Evolutionary conservation across 2,329 filamentous ascomycete species (phyloP), one percentile per base, ranked within the genome.

Genomic region (Hansfordia pulvinata): DNA sequence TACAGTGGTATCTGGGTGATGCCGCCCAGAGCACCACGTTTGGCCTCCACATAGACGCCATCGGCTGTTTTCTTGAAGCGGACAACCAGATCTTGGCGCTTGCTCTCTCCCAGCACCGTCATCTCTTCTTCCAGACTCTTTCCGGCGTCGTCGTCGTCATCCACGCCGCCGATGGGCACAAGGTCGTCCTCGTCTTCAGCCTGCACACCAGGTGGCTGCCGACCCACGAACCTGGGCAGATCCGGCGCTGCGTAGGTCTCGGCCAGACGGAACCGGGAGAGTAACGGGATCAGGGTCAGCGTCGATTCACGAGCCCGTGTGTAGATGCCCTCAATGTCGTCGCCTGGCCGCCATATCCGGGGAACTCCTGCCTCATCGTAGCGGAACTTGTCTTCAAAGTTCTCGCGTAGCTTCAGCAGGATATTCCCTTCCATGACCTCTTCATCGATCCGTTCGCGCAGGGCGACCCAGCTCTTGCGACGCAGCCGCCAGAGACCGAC

Each of bases 1-100:
- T 94, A 96, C 34, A 93, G 58, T 5, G 90, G 90, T 26, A 98
- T 76, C 53, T 94, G 86, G 4, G 86, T 82, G 42, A 98, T 82
- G 30, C 88, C 86, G 29, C 90, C 90, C 47, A 98, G 92, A 21
- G 90, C 90, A 48, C 88, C 86, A 31, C 90, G 74, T 66, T 98
- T 98, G 26, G 90, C 90, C 58, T 98, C 90, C 21, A 98, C 86
- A 43, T 93, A 98, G 4, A 98, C 88, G 6, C 86, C 90, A 48
- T 98, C 90, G 2, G 90, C 90, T 19, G 84, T 90, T 67, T 96
- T 96, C 67, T 94, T 96, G 68, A 98, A 98, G 29, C 90, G 71
- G 10, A 93, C 79, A 8, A 85, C 83, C 16, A 98, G 68, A 48
- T 98, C 86, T 47, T 93, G 82, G 33, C 82, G 72, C 58, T 94